Evolutionary conservation across 164 flowering plant genomes (phyloP).

Genomic region (Vitis cinerea): DNA sequence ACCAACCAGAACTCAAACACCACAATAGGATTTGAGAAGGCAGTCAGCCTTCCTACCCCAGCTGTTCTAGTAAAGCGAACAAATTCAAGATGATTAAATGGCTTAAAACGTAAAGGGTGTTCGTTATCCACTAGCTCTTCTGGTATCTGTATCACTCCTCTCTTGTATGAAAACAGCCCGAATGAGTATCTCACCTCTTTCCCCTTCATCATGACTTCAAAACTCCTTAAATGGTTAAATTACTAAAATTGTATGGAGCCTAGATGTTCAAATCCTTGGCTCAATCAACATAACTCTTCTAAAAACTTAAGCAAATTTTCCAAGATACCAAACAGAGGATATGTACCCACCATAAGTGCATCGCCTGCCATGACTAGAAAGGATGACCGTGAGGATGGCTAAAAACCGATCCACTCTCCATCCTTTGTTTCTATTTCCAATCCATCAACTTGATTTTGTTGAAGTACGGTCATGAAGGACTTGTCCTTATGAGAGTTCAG

Average conservation of each 20-base stretch:
- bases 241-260: too few relatives aligned
- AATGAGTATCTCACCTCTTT: slow-evolving; percentile 30
- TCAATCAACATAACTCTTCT: too few relatives aligned
- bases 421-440: slow-evolving; percentile 24
- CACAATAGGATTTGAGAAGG: slow-evolving; percentile 32
- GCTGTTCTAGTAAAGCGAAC: slow-evolving; percentile 21
- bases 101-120: slow-evolving; percentile 28
- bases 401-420: slow-evolving; percentile 18
- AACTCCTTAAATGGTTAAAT: too few relatives aligned
- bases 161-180: slow-evolving; percentile 25
- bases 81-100: slow-evolving; percentile 30
- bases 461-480: slow-evolving; percentile 25
- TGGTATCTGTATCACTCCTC: slow-evolving; percentile 19
- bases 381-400: slow-evolving; percentile 12
- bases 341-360: slow-evolving; percentile 12
- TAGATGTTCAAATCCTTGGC: too few relatives aligned
- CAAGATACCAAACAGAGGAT: too few relatives aligned
- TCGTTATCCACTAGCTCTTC: slow-evolving; percentile 31
- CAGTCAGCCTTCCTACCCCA: slow-evolving; percentile 8
- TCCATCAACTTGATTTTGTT: slow-evolving; percentile 30
- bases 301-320: too few relatives aligned
- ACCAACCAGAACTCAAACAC: slow-evolving; percentile 15
- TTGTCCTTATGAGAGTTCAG: slow-evolving; percentile 19
- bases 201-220: slow-evolving; percentile 26
- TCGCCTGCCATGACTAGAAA: slow-evolving; percentile 30